These are phyloP conservation scores for Blastobotrys parvus DNA, from an alignment of 805 yeast species.

Conservation along the genomic window DNA sequence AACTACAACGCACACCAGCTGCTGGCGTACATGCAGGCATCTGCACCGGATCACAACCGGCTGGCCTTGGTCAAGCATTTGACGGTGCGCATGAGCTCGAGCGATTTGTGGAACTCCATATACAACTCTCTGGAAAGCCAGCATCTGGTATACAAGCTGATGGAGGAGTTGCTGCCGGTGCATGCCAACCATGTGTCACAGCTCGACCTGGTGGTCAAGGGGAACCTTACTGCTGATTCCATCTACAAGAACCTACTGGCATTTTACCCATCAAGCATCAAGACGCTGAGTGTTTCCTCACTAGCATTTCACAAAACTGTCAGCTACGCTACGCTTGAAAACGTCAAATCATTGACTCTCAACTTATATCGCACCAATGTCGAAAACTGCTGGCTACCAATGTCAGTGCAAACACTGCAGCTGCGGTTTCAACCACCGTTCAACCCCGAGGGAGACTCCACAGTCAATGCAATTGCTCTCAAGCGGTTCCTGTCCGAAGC, in stretches of 20 bases:
- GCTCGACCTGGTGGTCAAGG: background rate
- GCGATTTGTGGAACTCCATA: background rate
- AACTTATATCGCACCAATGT: background rate
- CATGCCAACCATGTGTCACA: background rate
- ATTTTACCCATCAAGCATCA: background rate
- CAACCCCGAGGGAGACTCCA: background rate
- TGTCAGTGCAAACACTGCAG: background rate
- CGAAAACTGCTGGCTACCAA: background rate
- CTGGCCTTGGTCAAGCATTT: background rate
- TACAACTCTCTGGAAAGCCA: background rate
- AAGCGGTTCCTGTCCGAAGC: background rate
- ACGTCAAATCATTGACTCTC: background rate
- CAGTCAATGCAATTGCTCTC: background rate
- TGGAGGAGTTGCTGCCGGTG: background rate
- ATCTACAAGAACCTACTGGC: no score
- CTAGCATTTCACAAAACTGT: background rate
- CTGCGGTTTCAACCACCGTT: background rate
- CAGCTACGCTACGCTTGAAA: background rate
- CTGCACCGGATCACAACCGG: background rate
- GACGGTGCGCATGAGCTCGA: background rate
- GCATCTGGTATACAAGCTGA: background rate
- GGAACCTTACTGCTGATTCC: no score
- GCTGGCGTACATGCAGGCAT: background rate
- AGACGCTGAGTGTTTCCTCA: background rate
- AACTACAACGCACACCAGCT: background rate